These are phyloP conservation scores for Fagus sylvatica DNA, from an alignment of 306 rosid species.

Conservation along the genomic window DNA sequence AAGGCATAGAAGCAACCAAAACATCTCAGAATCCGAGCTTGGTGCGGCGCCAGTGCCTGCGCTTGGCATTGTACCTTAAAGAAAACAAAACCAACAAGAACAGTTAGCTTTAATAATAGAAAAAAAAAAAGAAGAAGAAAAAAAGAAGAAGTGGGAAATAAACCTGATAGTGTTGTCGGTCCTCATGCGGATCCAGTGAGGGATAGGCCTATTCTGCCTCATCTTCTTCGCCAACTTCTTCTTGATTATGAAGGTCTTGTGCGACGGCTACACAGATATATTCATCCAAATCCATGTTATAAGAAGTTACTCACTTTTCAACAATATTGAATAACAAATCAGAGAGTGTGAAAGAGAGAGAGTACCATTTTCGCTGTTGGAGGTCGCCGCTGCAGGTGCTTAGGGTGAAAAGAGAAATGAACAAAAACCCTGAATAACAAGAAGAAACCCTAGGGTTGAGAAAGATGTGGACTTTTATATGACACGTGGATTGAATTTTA, in stretches of 20 bases:
- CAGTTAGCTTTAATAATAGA: not conserved
- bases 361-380: constrained; percentile 44
- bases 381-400: constrained; percentile 6
- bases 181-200: constrained; percentile 88
- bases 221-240: constrained; percentile 94
- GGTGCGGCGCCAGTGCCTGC: constrained; percentile 69
- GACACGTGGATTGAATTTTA: too few relatives aligned
- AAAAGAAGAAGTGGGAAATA: not conserved
- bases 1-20: constrained; percentile 1
- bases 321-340: not conserved
- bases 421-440: not conserved
- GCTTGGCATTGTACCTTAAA: constrained; percentile 58
- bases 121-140: not conserved
- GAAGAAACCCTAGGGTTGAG: not conserved
- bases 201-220: constrained; percentile 95
- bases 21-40: constrained; percentile 53
- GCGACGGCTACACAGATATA: constrained; percentile 59
- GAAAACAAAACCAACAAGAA: not conserved
- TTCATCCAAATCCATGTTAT: not conserved
- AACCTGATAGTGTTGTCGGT: constrained; percentile 89
- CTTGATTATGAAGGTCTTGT: constrained; percentile 84
- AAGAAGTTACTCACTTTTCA: not conserved
- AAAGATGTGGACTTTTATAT: not conserved
- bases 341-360: not conserved
- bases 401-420: not conserved